Conservation (phyloP, 306 rosid species). For the Pterocarpus santalinus region DNA sequence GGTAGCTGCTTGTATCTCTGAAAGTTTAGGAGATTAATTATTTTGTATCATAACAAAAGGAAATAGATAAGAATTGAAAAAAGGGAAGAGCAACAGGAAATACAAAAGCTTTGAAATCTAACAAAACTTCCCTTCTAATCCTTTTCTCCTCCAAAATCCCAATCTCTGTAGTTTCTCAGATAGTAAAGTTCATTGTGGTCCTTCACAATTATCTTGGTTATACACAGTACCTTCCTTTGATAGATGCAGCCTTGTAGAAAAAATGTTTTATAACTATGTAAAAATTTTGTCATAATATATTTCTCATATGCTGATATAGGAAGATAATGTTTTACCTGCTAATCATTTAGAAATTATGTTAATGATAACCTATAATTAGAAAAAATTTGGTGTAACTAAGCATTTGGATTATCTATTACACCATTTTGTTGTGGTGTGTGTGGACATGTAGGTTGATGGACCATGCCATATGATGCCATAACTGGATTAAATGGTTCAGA, state of each 20-base stretch:
- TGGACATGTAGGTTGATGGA: too few relatives aligned
- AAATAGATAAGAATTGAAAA: background rate
- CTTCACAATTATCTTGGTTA: too few relatives aligned
- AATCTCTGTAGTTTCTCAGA: background rate
- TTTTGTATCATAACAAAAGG: background rate
- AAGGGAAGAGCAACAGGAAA: background rate
- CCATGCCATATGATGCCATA: too few relatives aligned
- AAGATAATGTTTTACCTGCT: background rate
- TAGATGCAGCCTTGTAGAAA: too few relatives aligned
- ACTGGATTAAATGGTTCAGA: too few relatives aligned
- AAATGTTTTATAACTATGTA: too few relatives aligned
- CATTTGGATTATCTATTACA: too few relatives aligned
- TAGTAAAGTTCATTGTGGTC: too few relatives aligned
- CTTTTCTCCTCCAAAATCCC: background rate
- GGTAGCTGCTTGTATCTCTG: conserved; percentile 7
- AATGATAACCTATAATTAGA: background rate
- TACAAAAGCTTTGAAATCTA: background rate
- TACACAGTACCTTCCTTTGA: too few relatives aligned
- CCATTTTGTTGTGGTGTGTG: too few relatives aligned
- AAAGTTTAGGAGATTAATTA: background rate
- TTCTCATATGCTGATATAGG: background rate
- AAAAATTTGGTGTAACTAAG: too few relatives aligned
- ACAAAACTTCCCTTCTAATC: background rate
- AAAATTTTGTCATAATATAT: background rate
- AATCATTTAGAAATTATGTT: background rate